Evolutionary conservation across 495 filamentous ascomycete species (phyloP).

Genomic region (Polyplosphaeria fusca): DNA sequence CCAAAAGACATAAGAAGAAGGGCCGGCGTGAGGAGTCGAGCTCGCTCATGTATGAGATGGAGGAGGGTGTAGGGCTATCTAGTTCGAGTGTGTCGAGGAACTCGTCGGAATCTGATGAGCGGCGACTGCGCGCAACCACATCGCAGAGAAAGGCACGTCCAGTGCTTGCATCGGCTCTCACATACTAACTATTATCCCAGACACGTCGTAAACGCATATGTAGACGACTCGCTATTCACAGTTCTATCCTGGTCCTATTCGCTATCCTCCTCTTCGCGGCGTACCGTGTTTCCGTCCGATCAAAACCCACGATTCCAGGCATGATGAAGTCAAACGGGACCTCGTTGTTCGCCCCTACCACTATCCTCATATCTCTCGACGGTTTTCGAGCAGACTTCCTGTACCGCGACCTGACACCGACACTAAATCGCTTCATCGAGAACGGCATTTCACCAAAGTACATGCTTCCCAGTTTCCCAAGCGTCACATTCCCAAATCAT

Average conservation of each 20-base stretch:
- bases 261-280: conserved; percentile 53
- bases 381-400: conserved; percentile 98
- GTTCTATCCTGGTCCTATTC: conserved; percentile 50
- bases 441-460: conserved; percentile 84
- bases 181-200: conserved; percentile 1
- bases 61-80: conserved; percentile 39
- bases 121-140: conserved; percentile 13
- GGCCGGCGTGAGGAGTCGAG: conserved; percentile 18
- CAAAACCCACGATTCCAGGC: conserved; percentile 30
- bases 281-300: conserved; percentile 53
- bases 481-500: conserved; percentile 97
- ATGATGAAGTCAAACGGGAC: conserved; percentile 72
- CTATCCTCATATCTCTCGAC: conserved; percentile 89
- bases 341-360: conserved; percentile 81
- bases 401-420: conserved; percentile 74
- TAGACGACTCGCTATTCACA: conserved; percentile 30
- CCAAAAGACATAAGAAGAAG: conserved; percentile 31
- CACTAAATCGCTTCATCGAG: conserved; percentile 72
- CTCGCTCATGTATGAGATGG: conserved; percentile 38
- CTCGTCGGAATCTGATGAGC: conserved; percentile 31
- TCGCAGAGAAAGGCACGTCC: conserved; percentile 19
- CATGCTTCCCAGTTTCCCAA: conserved; percentile 91
- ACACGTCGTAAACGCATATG: conserved; percentile 17
- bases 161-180: not conserved
- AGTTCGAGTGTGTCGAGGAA: conserved; percentile 19